Evolutionary conservation across 1,139 yeast species (phyloP), one percentile per base, ranked within the genome.

Genomic region (Scheffersomyces titani): DNA sequence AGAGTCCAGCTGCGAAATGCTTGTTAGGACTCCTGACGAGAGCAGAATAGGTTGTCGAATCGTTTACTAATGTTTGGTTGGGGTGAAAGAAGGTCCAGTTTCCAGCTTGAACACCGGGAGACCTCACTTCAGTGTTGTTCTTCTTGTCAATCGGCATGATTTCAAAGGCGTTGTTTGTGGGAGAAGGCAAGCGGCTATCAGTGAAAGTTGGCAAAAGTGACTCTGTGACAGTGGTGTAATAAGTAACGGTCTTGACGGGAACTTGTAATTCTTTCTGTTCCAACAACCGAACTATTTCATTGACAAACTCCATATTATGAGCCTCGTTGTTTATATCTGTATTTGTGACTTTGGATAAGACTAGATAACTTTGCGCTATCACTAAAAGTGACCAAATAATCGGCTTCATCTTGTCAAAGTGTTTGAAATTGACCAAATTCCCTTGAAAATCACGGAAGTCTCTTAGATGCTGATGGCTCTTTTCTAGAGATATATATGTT

Each of bases 1-100:
- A 46, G 24, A 46, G n/a, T 46, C 49, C 49, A 18, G 49, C 49
- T 13, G 49, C 49, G 18, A 46, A 46, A 22, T 46, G 49, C 49
- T 46, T 46, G 24, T 18, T 22, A n/a, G 49, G 49, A 13, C n/a
- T 46, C 16, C 19, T 46, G 16, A 22, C 49, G 40, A 30, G 40
- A 30, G 40, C 40, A 30, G 40, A 30, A 30, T 30, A 30, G 3
- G 40, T 13, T 30, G 40, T 7, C 13, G 40, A 30, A 11, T 30
- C 40, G 16, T 30, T 30, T 30, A 30, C 5, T 2, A 30, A 7
- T 13, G 40, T 9, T 30, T 30, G 40, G 40, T 30, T 30, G 16
- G 3, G 40, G 40, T 30, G 40, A 7, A 11, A 2, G 40, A 6
- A 30, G 16, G 40, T 30, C 40, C 40, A 30, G 16, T 30, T 30